These are phyloP conservation scores for Atalantia buxifolia DNA, from an alignment of 345 rosid species.

Conservation along the genomic window DNA sequence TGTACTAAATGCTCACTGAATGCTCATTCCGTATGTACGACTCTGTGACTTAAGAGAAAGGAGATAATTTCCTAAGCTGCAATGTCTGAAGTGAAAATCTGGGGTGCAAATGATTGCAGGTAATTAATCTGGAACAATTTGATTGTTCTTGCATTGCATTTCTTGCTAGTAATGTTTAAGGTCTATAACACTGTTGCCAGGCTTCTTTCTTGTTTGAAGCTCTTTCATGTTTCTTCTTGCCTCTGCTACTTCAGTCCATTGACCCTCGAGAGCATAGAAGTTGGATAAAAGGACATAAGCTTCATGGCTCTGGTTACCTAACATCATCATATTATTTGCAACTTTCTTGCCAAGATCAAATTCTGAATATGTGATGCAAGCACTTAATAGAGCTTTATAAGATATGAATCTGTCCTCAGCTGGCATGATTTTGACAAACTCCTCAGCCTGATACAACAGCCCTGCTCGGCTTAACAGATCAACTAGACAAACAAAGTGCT, in stretches of 20 bases:
- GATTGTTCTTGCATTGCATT: not conserved
- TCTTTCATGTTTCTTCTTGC: constrained; percentile 18
- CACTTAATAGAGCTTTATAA: constrained; percentile 19
- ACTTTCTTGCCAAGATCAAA: constrained; percentile 17
- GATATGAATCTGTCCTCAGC: not conserved
- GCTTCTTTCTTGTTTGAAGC: constrained; percentile 15
- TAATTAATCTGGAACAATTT: not conserved
- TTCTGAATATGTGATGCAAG: constrained; percentile 30
- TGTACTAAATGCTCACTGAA: not conserved
- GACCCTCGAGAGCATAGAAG: constrained; percentile 26
- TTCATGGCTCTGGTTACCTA: constrained; percentile 10
- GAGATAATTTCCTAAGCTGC: not conserved
- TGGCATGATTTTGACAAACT: constrained; percentile 19
- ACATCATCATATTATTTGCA: constrained; percentile 13
- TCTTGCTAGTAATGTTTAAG: not conserved
- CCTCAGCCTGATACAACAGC: constrained; percentile 21
- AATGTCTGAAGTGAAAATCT: not conserved
- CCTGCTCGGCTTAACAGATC: constrained; percentile 30
- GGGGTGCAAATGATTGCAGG: not conserved
- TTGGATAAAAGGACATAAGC: constrained; percentile 25
- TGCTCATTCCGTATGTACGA: not conserved
- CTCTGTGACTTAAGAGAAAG: not conserved
- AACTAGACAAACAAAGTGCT: constrained; percentile 27
- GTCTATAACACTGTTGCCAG: constrained; percentile 21
- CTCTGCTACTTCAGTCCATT: constrained; percentile 23